Percentiles rank a stretch among this genome's conserved stretches.
phyloP scores from a whole-genome alignment of 352 stramenopile species.

The Pythium sp. region DNA sequence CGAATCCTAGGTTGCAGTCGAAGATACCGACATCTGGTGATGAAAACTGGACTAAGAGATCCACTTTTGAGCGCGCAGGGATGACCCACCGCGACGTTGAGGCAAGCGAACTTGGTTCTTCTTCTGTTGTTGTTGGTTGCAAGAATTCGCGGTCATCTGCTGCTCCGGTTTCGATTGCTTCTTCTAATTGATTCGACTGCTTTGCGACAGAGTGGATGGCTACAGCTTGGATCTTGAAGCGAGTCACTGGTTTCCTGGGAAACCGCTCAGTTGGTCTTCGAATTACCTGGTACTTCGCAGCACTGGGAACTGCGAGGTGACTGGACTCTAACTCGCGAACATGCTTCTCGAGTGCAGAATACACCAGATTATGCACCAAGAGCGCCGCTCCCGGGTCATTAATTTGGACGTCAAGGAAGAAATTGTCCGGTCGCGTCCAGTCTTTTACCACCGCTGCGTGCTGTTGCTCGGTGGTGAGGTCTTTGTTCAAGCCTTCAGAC shows the following conservation, averaged over 20 bases:
- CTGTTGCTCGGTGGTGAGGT: neutral
- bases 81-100: slow-evolving; percentile 73
- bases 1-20: slow-evolving; percentile 86
- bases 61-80: slow-evolving; percentile 41
- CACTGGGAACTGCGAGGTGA: slow-evolving; percentile 50
- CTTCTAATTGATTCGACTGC: slow-evolving; percentile 6
- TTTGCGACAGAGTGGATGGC: slow-evolving; percentile 1
- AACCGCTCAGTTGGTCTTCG: slow-evolving; percentile 62
- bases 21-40: slow-evolving; percentile 77
- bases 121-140: slow-evolving; percentile 11
- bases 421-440: slow-evolving; percentile 30
- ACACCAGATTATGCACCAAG: slow-evolving; percentile 51
- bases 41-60: slow-evolving; percentile 81
- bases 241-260: slow-evolving; percentile 47
- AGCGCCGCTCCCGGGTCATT: slow-evolving; percentile 45
- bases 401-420: slow-evolving; percentile 58
- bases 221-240: slow-evolving; percentile 51
- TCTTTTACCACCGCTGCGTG: slow-evolving; percentile 23
- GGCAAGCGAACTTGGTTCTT: slow-evolving; percentile 9
- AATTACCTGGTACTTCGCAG: slow-evolving; percentile 81
- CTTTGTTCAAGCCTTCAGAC: neutral
- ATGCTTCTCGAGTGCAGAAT: slow-evolving; percentile 57
- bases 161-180: neutral
- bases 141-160: neutral
- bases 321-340: slow-evolving; percentile 61